These are phyloP conservation scores for Fusarium austroafricanum DNA, from an alignment of 2,329 filamentous ascomycete genomes.

Conservation along the genomic window DNA sequence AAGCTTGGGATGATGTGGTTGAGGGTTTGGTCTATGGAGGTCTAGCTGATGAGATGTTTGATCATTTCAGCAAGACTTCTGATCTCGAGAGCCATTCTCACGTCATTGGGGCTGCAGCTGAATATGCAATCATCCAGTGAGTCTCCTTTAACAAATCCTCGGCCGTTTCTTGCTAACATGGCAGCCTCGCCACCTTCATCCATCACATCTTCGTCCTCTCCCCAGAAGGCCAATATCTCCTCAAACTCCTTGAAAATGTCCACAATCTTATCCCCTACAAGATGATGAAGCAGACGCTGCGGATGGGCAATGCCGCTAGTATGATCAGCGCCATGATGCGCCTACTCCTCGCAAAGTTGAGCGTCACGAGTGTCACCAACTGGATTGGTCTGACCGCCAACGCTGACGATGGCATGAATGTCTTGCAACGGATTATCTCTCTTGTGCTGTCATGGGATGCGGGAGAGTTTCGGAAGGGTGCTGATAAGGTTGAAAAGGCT, in stretches of 20 bases:
- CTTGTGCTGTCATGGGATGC: slow-evolving; percentile 80
- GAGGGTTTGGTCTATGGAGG: slow-evolving; percentile 75
- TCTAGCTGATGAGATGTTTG: slow-evolving; percentile 73
- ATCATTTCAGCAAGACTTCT: slow-evolving; percentile 68
- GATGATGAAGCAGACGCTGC: slow-evolving; percentile 77
- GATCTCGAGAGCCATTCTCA: slow-evolving; percentile 73
- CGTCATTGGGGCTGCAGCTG: slow-evolving; percentile 71
- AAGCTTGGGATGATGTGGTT: slow-evolving; percentile 75
- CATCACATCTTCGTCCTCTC: slow-evolving; percentile 80
- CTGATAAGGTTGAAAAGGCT: slow-evolving; percentile 72
- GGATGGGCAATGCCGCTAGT: slow-evolving; percentile 81
- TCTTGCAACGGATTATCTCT: slow-evolving; percentile 81
- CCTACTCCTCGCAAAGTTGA: slow-evolving; percentile 81
- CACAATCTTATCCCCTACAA: slow-evolving; percentile 79
- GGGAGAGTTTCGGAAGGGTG: slow-evolving; percentile 73
- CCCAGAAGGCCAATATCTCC: slow-evolving; percentile 78
- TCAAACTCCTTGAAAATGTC: slow-evolving; percentile 76
- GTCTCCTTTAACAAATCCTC: slow-evolving; percentile 43
- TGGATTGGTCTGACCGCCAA: slow-evolving; percentile 80
- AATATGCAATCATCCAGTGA: slow-evolving; percentile 77
- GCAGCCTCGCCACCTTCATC: slow-evolving; percentile 76
- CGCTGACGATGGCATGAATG: slow-evolving; percentile 82
- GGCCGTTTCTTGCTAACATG: slow-evolving; percentile 26
- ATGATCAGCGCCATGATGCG: slow-evolving; percentile 83
- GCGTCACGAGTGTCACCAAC: slow-evolving; percentile 78